phyloP scores from a whole-genome alignment of 352 stramenopile genomes.

The Phytophthora agathidicida region DNA sequence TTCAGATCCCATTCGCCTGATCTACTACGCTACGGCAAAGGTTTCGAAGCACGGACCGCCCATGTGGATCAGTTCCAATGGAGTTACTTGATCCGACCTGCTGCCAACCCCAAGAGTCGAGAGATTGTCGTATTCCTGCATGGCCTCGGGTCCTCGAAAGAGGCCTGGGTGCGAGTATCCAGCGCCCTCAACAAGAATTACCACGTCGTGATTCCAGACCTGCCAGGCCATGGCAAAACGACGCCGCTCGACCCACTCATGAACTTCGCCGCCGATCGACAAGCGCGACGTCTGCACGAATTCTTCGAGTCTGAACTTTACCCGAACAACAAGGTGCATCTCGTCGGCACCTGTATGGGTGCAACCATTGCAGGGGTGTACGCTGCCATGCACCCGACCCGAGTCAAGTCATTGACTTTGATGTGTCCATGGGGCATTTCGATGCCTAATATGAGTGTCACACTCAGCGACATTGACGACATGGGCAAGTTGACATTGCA shows the following conservation, averaged over 20 bases:
- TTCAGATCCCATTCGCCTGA: conserved; percentile 36
- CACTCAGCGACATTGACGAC: conserved; percentile 53
- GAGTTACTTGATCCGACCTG: conserved; percentile 61
- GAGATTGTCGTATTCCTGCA: conserved; percentile 72
- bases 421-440: conserved; percentile 72
- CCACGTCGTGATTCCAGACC: conserved; percentile 62
- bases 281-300: conserved; percentile 56
- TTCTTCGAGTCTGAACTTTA: conserved; percentile 63
- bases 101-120: conserved; percentile 26
- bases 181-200: conserved; percentile 48
- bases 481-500: conserved; percentile 56
- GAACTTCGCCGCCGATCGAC: conserved; percentile 56
- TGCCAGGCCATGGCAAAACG: conserved; percentile 67
- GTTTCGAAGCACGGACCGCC: conserved; percentile 41
- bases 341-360: conserved; percentile 76
- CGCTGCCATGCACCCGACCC: conserved; percentile 61
- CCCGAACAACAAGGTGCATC: conserved; percentile 60
- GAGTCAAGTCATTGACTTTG: conserved; percentile 63
- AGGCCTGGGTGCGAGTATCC: conserved; percentile 62
- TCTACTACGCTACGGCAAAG: conserved; percentile 52
- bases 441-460: conserved; percentile 63
- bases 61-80: conserved; percentile 62
- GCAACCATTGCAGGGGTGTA: conserved; percentile 73
- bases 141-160: conserved; percentile 67
- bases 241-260: conserved; percentile 44